These are phyloP conservation scores for Aspergillus pseudoterreus DNA, from an alignment of 2,329 filamentous ascomycete genomes.

Conservation along the genomic window DNA sequence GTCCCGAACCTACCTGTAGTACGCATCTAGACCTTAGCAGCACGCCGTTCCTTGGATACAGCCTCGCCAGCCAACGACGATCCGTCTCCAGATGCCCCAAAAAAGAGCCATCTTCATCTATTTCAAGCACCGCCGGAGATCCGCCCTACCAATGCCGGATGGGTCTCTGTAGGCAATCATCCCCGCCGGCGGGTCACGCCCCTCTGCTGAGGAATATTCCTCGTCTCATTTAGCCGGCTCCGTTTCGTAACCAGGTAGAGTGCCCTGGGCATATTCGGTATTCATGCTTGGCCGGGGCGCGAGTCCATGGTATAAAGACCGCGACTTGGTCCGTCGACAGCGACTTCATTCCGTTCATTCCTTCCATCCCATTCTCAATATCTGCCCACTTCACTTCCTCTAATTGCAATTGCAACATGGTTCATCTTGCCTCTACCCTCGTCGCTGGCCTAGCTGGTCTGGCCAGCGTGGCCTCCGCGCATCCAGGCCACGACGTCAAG, in stretches of 20 bases:
- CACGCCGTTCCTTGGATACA: not conserved
- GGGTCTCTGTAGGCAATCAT: not conserved
- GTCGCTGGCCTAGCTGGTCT: conserved; percentile 22
- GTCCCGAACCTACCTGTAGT: not conserved
- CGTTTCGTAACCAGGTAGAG: not conserved
- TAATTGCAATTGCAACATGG: conserved; percentile 5
- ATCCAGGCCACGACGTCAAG: conserved; percentile 49
- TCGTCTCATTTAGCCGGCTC: not conserved
- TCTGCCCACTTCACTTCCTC: not conserved
- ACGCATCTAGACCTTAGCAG: not conserved
- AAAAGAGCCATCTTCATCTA: not conserved
- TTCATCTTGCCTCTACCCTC: conserved; percentile 16
- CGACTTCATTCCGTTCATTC: not conserved
- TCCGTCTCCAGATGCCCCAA: not conserved
- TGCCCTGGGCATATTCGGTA: no score
- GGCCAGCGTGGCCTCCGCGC: conserved; percentile 31
- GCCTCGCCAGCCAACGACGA: conserved; percentile 7
- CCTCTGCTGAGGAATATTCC: not conserved
- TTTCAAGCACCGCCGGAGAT: not conserved
- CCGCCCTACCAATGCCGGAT: not conserved
- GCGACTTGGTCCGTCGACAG: no score
- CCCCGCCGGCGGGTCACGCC: not conserved
- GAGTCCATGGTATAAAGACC: no score
- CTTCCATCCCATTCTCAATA: not conserved
- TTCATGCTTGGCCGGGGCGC: no score